These are phyloP conservation scores for Phytophthora tubulina DNA, from an alignment of 352 stramenopile genomes.

Conservation along the genomic window DNA sequence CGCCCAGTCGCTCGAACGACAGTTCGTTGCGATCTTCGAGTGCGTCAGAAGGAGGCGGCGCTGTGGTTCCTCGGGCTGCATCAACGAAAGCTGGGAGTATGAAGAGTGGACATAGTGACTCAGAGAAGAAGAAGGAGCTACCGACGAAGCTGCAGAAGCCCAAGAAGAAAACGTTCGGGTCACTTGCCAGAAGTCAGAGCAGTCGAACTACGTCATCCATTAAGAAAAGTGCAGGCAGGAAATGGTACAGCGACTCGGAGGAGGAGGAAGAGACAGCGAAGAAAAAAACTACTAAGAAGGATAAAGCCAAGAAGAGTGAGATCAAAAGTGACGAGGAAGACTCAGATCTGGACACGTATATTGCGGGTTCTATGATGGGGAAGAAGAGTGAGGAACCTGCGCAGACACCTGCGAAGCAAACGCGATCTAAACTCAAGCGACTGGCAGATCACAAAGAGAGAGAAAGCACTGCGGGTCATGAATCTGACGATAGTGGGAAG, in stretches of 20 bases:
- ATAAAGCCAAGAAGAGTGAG: conserved; percentile 4
- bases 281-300: conserved; percentile 19
- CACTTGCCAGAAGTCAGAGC: conserved; percentile 20
- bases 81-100: conserved; percentile 7
- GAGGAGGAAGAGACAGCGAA: conserved; percentile 40
- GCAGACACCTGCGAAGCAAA: conserved; percentile 17
- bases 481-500: conserved; percentile 17
- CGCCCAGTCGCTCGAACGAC: conserved; percentile 17
- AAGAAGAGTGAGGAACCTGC: conserved; percentile 12
- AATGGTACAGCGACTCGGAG: conserved; percentile 69
- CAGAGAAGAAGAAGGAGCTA: conserved; percentile 4
- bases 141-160: conserved; percentile 18
- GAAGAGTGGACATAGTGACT: conserved; percentile 14
- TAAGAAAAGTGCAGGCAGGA: conserved; percentile 43
- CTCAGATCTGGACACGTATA: conserved; percentile 43
- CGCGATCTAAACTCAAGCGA: conserved; percentile 30
- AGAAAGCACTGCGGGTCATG: conserved; percentile 2
- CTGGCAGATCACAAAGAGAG: conserved; percentile 26
- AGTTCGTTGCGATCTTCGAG: conserved; percentile 33
- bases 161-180: conserved; percentile 31
- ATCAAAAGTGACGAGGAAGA: conserved; percentile 13
- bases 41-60: conserved; percentile 22
- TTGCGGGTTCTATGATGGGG: conserved; percentile 32
- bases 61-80: conserved; percentile 12
- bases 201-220: conserved; percentile 28